These are phyloP conservation scores for Ophiocytium majus DNA, from an alignment of 352 stramenopile species.

Conservation along the genomic window DNA sequence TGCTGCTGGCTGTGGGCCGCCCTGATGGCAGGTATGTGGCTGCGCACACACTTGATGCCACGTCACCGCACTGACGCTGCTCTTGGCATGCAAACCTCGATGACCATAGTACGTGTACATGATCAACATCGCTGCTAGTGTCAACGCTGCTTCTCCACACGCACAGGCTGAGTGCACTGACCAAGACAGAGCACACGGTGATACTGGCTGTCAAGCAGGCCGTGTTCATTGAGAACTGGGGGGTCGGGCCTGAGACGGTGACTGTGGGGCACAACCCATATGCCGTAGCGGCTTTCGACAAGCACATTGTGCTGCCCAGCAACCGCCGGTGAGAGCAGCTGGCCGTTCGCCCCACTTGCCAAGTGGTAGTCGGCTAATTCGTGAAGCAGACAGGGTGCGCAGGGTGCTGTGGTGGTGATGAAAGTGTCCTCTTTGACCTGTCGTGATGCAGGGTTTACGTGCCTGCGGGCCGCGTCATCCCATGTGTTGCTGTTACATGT, in stretches of 20 bases:
- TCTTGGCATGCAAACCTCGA: conserved; percentile 25
- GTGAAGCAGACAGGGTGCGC: no score
- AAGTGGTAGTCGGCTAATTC: no score
- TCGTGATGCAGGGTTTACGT: no score
- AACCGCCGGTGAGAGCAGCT: not conserved
- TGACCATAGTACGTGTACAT: not conserved
- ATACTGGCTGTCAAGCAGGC: conserved; percentile 37
- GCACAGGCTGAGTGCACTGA: conserved; percentile 7
- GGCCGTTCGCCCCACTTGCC: no score
- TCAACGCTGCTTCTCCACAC: not conserved
- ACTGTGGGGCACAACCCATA: conserved; percentile 57
- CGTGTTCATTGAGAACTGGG: conserved; percentile 31
- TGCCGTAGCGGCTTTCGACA: not conserved
- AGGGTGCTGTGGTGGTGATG: no score
- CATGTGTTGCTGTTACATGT: no score
- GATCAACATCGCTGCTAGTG: not conserved
- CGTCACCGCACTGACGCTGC: conserved; percentile 37
- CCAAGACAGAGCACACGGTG: conserved; percentile 2
- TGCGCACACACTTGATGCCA: conserved; percentile 16
- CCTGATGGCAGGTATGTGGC: conserved; percentile 51
- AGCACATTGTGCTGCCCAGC: conserved; percentile 12
- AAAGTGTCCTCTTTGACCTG: no score
- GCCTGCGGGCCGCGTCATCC: no score
- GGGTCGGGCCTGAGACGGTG: conserved; percentile 44
- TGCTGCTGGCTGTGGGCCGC: conserved; percentile 53